These are phyloP conservation scores for Xerocomus potaroensis DNA, from an alignment of 768 basidiomycete species.

Conservation along the genomic window DNA sequence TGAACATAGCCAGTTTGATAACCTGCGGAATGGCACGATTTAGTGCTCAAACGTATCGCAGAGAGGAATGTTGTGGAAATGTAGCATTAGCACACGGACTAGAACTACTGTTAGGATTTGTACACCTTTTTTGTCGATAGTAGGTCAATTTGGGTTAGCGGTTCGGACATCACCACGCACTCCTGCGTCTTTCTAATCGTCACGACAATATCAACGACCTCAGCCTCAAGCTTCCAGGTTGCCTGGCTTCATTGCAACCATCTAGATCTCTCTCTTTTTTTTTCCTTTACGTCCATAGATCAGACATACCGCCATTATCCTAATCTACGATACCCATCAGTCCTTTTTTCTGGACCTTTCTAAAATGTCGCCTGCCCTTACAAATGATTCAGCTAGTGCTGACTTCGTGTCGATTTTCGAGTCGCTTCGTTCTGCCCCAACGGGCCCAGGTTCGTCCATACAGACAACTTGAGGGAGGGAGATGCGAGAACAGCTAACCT, in stretches of 20 bases:
- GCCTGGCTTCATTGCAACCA: not conserved
- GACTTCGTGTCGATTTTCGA: conserved; percentile 43
- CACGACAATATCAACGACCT: conserved; percentile 10
- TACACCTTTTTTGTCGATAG: not conserved
- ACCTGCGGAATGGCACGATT: conserved; percentile 65
- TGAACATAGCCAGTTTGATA: conserved; percentile 71
- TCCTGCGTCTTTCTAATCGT: not conserved
- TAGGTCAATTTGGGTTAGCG: too few species aligned
- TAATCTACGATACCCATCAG: conserved; percentile 23
- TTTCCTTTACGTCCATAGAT: conserved; percentile 18
- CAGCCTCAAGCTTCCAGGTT: not conserved
- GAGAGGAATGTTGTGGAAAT: too few species aligned
- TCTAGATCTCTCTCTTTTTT: conserved; percentile 12
- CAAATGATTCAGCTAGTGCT: conserved; percentile 39
- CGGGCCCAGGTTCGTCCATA: conserved; percentile 48
- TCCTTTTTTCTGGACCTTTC: conserved; percentile 5
- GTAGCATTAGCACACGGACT: not conserved
- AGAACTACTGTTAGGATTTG: not conserved
- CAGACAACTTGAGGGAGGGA: not conserved
- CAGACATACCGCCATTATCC: conserved; percentile 7
- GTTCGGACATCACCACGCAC: too few species aligned
- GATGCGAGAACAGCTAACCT: conserved; percentile 3
- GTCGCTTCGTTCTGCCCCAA: conserved; percentile 53
- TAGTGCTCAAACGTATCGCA: conserved; percentile 14
- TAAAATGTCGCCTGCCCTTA: conserved; percentile 53